Base-by-base conservation (phyloP, 2,329 filamentous ascomycete genomes). In the Cryphonectria parasitica region DNA sequence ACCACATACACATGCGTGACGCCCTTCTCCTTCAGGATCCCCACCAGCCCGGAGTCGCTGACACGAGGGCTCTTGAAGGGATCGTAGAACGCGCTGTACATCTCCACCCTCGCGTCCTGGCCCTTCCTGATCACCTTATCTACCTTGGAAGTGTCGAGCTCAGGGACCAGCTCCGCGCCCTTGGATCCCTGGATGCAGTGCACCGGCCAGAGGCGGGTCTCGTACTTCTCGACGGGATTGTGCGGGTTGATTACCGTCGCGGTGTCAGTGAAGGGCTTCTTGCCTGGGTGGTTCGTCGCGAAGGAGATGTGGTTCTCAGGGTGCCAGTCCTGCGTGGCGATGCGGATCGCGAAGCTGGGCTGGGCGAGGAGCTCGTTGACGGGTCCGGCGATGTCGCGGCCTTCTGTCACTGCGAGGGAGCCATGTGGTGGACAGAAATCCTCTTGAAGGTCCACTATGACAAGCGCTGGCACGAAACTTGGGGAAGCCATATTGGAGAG, bases 291-390 rank as follows among this genome's bases (percentile, higher is more conserved):
- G 81, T 95, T 97, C 39, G 85, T 83, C 17, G 94, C 94, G 81
- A 99, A 99, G 58, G 95, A 98, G 79, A 97, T 86, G 84, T 98
- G 95, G 77, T 91, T 82, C 2, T 77, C 75, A 0, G 96, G 96
- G 78, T 99, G 96, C 85, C 89, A 97, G 87, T 99, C 96, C 79
- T 94, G 91, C n/a, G 95, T 97, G 61, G 93, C 94, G 74, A 98
- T 83, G 75, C 91, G 93, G 76, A 92, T 79, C 54, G 83, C 80
- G 78, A 98, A 97, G 63, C 89, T 88, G 6, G 92, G 90, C 34
- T 91, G 85, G 5, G 80, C 75, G 69, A 98, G 88, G 62, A 98
- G 90, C 64, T 82, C 75, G 84, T 98, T 98, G 82, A 98, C 87
- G 25, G 86, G 74, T 2, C 89, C 85, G 11, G 91, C 87, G 71